phyloP scores from a whole-genome alignment of 192 early-diverging fungal species.

The Pecoramyces ruminantium region DNA sequence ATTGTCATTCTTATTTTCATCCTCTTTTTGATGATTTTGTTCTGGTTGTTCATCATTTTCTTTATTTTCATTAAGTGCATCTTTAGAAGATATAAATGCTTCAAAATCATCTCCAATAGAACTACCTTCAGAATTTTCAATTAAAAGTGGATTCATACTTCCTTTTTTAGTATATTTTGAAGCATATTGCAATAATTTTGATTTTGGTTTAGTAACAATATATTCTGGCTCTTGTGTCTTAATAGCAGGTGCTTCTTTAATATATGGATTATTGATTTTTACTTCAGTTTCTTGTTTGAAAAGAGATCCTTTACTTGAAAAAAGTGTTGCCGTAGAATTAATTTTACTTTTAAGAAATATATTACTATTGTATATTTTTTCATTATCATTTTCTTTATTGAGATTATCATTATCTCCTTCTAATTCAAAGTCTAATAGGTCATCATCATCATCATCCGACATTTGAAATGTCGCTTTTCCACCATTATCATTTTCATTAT shows the following conservation, averaged over 20 bases:
- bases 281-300: neutral
- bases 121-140: neutral
- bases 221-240: neutral
- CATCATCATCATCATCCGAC: neutral
- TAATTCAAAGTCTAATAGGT: neutral
- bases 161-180: neutral
- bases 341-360: neutral
- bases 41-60: too few relatives aligned
- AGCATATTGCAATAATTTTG: neutral
- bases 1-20: neutral
- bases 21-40: too few relatives aligned
- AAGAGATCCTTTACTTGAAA: neutral
- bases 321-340: neutral
- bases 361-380: neutral
- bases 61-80: neutral
- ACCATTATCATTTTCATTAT: neutral
- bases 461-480: neutral
- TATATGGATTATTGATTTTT: neutral
- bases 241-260: neutral
- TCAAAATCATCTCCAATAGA: neutral
- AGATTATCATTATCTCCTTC: neutral
- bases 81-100: neutral
- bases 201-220: neutral
- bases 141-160: neutral
- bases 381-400: neutral